Evolutionary conservation across 148 eudicot species (phyloP).

Genomic region (Vaccinium vitisidaea): DNA sequence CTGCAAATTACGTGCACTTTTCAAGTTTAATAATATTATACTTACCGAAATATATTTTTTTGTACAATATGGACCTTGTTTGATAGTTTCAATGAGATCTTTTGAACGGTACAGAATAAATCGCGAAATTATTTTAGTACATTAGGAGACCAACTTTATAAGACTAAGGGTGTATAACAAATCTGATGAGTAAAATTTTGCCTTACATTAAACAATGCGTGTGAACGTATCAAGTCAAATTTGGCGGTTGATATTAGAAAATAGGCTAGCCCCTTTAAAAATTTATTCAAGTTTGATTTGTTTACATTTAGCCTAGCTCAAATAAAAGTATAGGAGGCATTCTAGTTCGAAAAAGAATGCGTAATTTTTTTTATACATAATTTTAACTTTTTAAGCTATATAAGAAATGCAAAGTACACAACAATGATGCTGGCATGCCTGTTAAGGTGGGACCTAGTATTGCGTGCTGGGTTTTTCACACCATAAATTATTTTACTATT

Average conservation of each 20-base stretch:
- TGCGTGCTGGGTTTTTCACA: slow-evolving; percentile 16
- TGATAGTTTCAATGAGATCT: too few species aligned
- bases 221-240: not conserved
- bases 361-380: not conserved
- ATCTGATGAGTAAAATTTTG: not conserved
- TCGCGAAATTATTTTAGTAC: too few species aligned
- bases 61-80: too few species aligned
- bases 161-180: too few species aligned
- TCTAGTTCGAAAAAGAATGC: not conserved
- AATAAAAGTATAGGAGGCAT: not conserved
- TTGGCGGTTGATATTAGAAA: not conserved
- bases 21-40: too few species aligned
- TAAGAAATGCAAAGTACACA: not conserved
- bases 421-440: slow-evolving; percentile 12
- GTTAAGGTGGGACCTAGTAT: not conserved
- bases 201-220: not conserved
- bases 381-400: too few species aligned
- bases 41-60: too few species aligned
- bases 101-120: too few species aligned
- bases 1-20: too few species aligned
- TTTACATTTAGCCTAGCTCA: not conserved
- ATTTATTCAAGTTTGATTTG: not conserved
- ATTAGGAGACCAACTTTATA: too few species aligned
- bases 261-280: not conserved
- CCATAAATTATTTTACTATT: not conserved